Conservation (phyloP, 257 asterid genomes). For the Fraxinus pennsylvanica region DNA sequence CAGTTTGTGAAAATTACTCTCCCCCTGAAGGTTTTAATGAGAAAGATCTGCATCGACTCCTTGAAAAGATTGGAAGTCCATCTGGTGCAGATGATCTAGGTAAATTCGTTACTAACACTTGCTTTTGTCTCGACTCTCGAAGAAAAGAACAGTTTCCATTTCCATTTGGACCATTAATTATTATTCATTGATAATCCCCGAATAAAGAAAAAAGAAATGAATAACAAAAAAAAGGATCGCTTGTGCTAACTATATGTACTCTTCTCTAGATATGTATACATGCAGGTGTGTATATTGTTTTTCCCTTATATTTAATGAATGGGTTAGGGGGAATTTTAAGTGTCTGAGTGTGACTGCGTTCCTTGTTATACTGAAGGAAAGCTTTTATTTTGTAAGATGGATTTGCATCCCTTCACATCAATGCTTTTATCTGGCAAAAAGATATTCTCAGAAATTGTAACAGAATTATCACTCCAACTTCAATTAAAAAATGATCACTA, state of each 20-base stretch:
- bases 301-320: not conserved
- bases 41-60: slow-evolving; percentile 80
- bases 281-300: not conserved
- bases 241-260: not conserved
- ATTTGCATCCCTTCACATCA: not conserved
- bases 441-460: not conserved
- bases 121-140: not conserved
- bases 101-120: slow-evolving; percentile 24
- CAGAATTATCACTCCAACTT: not conserved
- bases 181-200: not conserved
- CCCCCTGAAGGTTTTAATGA: slow-evolving; percentile 94
- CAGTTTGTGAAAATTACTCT: slow-evolving; percentile 87
- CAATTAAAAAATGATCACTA: not conserved
- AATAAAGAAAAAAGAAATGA: not conserved
- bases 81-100: slow-evolving; percentile 88
- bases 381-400: not conserved
- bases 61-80: slow-evolving; percentile 94
- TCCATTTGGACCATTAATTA: not conserved
- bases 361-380: not conserved
- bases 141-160: not conserved
- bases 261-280: not conserved
- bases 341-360: not conserved
- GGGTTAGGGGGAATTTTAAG: not conserved
- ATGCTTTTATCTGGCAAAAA: not conserved
- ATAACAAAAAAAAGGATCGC: not conserved